Evolutionary conservation across 345 rosid species (phyloP).

Genomic region (Geranium brycei): DNA sequence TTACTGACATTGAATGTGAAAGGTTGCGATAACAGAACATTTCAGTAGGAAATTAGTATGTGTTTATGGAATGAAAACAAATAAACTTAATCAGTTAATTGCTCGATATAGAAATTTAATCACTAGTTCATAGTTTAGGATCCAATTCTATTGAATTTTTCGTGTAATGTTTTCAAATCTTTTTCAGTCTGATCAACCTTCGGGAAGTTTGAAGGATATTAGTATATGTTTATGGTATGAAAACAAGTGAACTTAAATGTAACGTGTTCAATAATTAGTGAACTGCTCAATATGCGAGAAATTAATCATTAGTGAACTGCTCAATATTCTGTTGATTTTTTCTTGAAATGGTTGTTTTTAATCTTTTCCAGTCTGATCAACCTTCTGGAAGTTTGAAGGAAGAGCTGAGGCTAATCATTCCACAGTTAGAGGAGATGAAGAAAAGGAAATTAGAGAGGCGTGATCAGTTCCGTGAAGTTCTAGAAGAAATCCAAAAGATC

Average conservation of each 20-base stretch:
- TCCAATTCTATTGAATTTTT: too few species aligned
- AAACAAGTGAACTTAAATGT: background rate
- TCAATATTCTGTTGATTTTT: too few species aligned
- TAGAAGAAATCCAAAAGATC: conserved; percentile 39
- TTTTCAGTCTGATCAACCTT: conserved; percentile 59
- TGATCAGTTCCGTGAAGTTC: conserved; percentile 58
- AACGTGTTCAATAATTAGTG: background rate
- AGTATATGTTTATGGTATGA: background rate
- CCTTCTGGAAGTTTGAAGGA: conserved; percentile 66
- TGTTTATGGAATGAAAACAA: background rate
- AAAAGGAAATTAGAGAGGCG: conserved; percentile 68
- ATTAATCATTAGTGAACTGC: too few species aligned
- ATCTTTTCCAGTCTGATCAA: conserved; percentile 53
- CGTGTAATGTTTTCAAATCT: background rate
- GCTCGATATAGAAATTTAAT: background rate
- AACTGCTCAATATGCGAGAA: too few species aligned
- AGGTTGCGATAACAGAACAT: too few species aligned
- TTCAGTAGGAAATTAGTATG: too few species aligned
- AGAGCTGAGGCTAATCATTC: conserved; percentile 60
- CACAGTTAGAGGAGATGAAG: conserved; percentile 81
- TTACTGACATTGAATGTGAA: background rate
- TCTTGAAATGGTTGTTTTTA: background rate
- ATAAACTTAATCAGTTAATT: background rate
- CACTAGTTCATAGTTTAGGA: too few species aligned
- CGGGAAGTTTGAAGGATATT: conserved; percentile 74